phyloP scores from a whole-genome alignment of 106 monocot genomes.

The Cymbidium sinense region DNA sequence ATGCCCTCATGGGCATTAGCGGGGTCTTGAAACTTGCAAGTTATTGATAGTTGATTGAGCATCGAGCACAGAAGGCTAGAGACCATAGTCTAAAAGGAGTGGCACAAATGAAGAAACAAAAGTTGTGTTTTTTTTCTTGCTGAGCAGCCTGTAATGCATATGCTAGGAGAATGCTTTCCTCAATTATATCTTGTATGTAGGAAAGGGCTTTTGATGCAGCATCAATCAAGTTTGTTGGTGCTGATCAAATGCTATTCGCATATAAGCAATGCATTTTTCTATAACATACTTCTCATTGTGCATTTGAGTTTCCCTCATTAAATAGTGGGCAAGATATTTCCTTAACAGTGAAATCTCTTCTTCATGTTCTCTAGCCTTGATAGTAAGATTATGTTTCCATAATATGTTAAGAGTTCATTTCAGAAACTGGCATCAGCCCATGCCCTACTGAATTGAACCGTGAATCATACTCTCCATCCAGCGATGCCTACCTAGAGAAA shows the following conservation, averaged over 20 bases:
- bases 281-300: constrained; percentile 69
- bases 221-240: too few species aligned
- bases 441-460: constrained; percentile 32
- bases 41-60: too few species aligned
- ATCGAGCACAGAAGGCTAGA: too few species aligned
- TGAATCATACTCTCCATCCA: constrained; percentile 63
- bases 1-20: too few species aligned
- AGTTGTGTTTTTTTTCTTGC: too few species aligned
- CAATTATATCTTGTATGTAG: too few species aligned
- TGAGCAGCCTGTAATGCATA: too few species aligned
- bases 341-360: constrained; percentile 79
- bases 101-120: too few species aligned
- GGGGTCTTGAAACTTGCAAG: too few species aligned
- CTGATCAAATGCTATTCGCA: constrained; percentile 94
- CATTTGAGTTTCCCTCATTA: constrained; percentile 82
- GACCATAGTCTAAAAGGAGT: too few species aligned
- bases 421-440: constrained; percentile 41
- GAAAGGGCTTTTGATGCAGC: too few species aligned
- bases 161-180: too few species aligned
- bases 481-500: constrained; percentile 86
- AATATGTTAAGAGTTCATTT: constrained; percentile 37
- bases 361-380: constrained; percentile 69
- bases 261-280: constrained; percentile 88
- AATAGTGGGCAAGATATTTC: constrained; percentile 82
- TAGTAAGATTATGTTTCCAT: constrained; percentile 80